Percentiles rank a stretch among this genome's conserved stretches.
Conservation (phyloP, 345 rosid species). For the Dipteronia sinensis region DNA sequence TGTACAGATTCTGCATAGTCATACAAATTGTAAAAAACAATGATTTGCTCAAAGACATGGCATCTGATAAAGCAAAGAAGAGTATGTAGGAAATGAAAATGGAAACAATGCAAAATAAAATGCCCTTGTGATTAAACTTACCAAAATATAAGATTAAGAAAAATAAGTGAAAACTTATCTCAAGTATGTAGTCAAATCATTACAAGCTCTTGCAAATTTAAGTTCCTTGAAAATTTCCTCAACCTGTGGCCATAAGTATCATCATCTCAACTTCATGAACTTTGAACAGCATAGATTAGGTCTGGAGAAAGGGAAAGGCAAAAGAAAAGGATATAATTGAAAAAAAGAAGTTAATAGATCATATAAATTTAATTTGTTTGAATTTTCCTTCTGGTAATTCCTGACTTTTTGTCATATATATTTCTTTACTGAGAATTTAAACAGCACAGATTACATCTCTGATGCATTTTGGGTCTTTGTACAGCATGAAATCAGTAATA, state of each 20-base stretch:
- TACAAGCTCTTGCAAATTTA: neutral
- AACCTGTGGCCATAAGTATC: neutral
- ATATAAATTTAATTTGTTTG: neutral
- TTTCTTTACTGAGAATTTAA: constrained; percentile 4
- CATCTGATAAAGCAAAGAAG: neutral
- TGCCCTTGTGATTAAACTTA: constrained; percentile 1
- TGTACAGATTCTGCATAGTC: no score
- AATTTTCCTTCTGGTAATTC: neutral
- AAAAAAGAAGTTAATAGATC: neutral
- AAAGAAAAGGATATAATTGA: neutral
- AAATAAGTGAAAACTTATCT: constrained; percentile 18
- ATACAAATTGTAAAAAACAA: neutral
- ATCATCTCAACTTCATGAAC: neutral
- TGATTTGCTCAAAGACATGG: neutral
- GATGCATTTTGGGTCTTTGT: constrained; percentile 25
- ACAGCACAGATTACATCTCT: constrained; percentile 9
- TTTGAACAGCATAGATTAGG: constrained; percentile 6
- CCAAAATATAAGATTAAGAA: neutral
- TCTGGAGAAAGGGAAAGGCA: neutral
- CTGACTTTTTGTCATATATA: neutral
- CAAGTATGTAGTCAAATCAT: neutral
- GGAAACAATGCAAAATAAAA: neutral
- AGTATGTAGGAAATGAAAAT: neutral
- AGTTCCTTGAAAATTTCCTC: neutral
- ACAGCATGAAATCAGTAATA: constrained; percentile 56